Evolutionary conservation across 225 moss, liverwort and hornwort genomes (phyloP).

Genomic region (Antitrichia curtipendula): DNA sequence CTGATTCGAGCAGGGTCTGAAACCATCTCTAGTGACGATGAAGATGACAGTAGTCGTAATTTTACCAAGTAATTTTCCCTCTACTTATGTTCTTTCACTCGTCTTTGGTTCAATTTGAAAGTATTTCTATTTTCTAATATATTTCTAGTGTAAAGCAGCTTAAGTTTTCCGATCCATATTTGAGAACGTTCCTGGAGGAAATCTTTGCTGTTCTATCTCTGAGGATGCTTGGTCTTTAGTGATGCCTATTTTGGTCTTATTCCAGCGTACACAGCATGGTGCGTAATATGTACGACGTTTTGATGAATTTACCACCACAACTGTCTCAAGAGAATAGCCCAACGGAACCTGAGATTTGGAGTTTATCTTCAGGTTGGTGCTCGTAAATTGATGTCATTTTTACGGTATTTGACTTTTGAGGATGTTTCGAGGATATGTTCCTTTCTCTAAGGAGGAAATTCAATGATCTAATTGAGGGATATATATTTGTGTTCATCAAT

Average conservation of each 20-base stretch:
- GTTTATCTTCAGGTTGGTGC: neutral
- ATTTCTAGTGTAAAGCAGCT: neutral
- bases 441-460: neutral
- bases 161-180: neutral
- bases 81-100: neutral
- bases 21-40: conserved; percentile 58
- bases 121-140: neutral
- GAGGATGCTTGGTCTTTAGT: neutral
- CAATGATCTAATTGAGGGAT: neutral
- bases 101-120: neutral
- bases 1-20: conserved; percentile 29
- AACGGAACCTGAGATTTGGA: conserved; percentile 44
- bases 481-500: neutral
- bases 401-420: neutral
- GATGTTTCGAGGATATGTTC: neutral
- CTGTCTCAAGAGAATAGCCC: conserved; percentile 26
- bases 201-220: neutral
- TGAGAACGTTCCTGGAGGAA: neutral
- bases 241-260: neutral
- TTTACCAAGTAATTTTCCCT: conserved; percentile 30
- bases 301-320: conserved; percentile 51
- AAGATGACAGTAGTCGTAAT: conserved; percentile 16
- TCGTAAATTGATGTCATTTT: neutral
- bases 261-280: conserved; percentile 55
- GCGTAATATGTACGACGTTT: conserved; percentile 61